phyloP scores from a whole-genome alignment of 148 eudicot genomes.

The Rheum nobile region DNA sequence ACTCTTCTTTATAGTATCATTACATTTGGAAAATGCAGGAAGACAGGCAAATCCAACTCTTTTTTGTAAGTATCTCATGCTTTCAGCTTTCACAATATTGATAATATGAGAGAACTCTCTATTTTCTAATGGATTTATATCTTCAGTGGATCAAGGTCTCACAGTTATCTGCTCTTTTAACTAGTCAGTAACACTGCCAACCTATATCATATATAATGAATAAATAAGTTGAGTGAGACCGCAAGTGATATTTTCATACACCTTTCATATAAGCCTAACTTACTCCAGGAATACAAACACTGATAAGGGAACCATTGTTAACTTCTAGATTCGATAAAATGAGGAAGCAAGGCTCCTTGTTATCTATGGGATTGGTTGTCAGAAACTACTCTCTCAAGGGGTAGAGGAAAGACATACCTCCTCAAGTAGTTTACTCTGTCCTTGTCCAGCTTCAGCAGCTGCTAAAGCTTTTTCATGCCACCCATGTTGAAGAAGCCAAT shows the following conservation, averaged over 20 bases:
- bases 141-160: neutral
- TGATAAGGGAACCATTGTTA: neutral
- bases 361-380: neutral
- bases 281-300: neutral
- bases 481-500: conserved; percentile 95
- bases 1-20: neutral
- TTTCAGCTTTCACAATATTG: neutral
- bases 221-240: neutral
- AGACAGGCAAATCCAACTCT: neutral
- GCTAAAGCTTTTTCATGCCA: conserved; percentile 89
- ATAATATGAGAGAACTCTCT: neutral
- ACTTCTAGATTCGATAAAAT: neutral
- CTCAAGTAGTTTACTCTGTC: conserved; percentile 74
- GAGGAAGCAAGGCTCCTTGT: neutral
- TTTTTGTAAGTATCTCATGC: neutral
- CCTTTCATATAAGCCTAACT: neutral
- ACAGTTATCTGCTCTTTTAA: too few species aligned
- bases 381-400: neutral
- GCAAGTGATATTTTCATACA: neutral
- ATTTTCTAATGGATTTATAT: neutral
- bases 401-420: conserved; percentile 42
- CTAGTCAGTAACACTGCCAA: too few species aligned
- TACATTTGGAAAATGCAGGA: neutral
- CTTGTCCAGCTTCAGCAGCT: conserved; percentile 89
- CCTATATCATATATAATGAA: too few species aligned